These are phyloP conservation scores for Sisymbrium altissimum DNA, from an alignment of 345 rosid species.

Conservation along the genomic window DNA sequence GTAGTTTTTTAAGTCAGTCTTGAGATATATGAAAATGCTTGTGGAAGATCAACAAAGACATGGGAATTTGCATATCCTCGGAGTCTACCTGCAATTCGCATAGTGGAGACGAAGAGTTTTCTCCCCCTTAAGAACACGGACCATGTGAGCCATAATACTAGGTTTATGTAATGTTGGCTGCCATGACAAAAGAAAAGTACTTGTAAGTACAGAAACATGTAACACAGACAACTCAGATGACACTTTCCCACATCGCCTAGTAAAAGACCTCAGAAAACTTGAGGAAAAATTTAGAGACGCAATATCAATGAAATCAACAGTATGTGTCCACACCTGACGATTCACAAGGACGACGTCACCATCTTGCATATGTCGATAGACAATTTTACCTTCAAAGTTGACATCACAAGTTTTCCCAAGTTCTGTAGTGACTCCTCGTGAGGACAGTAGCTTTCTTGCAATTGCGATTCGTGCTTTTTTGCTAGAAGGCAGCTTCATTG, in stretches of 20 bases:
- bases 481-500: conserved; percentile 45
- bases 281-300: not conserved
- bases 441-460: conserved; percentile 71
- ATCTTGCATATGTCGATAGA: conserved; percentile 84
- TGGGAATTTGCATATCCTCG: not conserved
- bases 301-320: conserved; percentile 6
- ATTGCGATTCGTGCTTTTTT: conserved; percentile 59
- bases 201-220: conserved; percentile 22
- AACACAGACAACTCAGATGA: not conserved
- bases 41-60: conserved; percentile 5
- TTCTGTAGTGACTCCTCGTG: conserved; percentile 65
- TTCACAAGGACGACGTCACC: conserved; percentile 95
- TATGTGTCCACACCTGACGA: conserved; percentile 67
- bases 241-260: not conserved
- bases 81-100: conserved; percentile 93
- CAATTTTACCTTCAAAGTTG: conserved; percentile 77
- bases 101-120: conserved; percentile 98
- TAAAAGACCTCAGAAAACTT: not conserved
- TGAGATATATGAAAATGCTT: not conserved
- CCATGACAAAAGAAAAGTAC: conserved; percentile 23
- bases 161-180: conserved; percentile 99
- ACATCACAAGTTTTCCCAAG: conserved; percentile 55
- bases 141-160: conserved; percentile 94
- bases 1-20: conserved; percentile 7
- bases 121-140: conserved; percentile 90